Evolutionary conservation across 164 flowering plant genomes (phyloP), one percentile per base, ranked within the genome.

Genomic region (Annona cherimola): DNA sequence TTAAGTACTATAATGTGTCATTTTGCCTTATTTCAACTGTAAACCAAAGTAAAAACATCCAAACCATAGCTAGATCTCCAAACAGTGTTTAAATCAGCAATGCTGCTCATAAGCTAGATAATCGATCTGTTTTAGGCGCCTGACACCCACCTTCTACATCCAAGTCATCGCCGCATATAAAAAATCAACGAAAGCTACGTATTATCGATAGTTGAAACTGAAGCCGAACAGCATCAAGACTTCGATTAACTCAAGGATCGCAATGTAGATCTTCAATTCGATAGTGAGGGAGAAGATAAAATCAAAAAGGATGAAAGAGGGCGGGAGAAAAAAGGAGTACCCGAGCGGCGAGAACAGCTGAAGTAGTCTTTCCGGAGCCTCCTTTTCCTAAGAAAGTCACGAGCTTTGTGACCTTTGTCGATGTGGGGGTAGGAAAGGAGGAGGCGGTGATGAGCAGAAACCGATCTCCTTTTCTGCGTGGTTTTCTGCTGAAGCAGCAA

Each of bases 301-400:
- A 41, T 39, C 41, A 2, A 40, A 64, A 18, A 64, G 4, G 3
- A 39, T 6, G 16, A 64, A 14, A 44, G 44, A 8, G 39, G 44
- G 16, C n/a, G 11, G 39, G 6, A 2, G 7, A 63, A 43, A 43
- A 41, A 18, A 9, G 5, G 72, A 42, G 42, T 20, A 91, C 98
- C 97, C 92, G 96, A 71, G 98, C 94, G 8, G 96, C 92, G 68
- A 94, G 81, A 55, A 92, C 71, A 5, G 98, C 84, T 39, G 96
- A 77, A 40, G 97, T 88, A 45, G 98, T 92, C 83, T 92, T 94
- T 41, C 98, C 98, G 42, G 97, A 91, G 6, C 98, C 98, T n/a
- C 98, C 98, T 86, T 92, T 92, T 7, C 97, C 98, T 61, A 94
- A 68, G 74, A 94, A 94, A 4, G 96, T 92, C 41, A 94, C 84